phyloP scores from a whole-genome alignment of 1,284 basidiomycete species.

The Fomes fomentarius region DNA sequence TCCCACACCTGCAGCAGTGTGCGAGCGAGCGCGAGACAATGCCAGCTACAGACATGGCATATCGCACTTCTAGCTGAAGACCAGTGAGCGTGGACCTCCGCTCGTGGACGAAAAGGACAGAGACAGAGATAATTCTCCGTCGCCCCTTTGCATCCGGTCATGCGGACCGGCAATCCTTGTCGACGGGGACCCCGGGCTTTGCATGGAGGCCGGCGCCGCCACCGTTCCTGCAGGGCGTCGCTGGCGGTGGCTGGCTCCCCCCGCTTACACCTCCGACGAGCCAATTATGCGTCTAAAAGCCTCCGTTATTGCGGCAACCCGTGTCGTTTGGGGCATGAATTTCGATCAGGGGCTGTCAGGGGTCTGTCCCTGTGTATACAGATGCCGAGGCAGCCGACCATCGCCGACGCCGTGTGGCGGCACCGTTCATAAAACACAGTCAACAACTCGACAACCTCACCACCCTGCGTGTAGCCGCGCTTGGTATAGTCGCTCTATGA shows the following conservation, averaged over 20 bases:
- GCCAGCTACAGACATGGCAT: background rate
- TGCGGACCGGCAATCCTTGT: background rate
- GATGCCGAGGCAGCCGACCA: background rate
- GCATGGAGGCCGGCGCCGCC: background rate
- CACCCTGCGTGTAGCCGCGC: too few relatives aligned
- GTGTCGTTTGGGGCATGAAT: background rate
- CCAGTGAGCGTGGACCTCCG: background rate
- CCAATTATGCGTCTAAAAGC: conserved; percentile 2
- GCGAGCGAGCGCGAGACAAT: background rate
- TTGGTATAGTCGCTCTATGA: too few relatives aligned
- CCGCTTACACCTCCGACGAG: conserved; percentile 2
- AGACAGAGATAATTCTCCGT: conserved; percentile 14
- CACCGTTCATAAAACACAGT: background rate
- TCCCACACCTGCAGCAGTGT: background rate
- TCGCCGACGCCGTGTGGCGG: background rate
- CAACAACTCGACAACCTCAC: background rate
- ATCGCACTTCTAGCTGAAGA: background rate
- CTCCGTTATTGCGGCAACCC: background rate
- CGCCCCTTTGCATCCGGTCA: conserved; percentile 8
- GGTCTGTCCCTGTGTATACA: background rate
- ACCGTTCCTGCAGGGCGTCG: background rate
- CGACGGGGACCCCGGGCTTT: conserved; percentile 7
- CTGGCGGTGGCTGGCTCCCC: background rate
- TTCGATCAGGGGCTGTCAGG: conserved; percentile 17
- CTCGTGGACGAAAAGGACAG: conserved; percentile 6